Evolutionary conservation across 352 stramenopile genomes (phyloP), one percentile per base, ranked within the genome.

Genomic region (Pythium angustatum): DNA sequence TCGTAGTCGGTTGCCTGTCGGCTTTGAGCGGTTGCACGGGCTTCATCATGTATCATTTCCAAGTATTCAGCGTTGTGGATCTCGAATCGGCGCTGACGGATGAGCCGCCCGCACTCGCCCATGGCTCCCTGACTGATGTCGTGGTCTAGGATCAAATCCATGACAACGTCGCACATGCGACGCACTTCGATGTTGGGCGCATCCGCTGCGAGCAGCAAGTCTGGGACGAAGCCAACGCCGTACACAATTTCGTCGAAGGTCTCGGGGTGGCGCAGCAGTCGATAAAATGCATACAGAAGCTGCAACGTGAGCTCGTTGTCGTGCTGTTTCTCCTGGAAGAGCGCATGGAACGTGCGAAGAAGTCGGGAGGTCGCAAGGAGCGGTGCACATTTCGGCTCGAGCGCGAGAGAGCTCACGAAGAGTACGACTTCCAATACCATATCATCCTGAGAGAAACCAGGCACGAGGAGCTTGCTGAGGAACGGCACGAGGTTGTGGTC

Each of bases 381-480:
- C 22, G 77, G 81, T 27, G 87, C 87, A 55, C 85, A 93, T 53
- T 91, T 91, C n/a, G 85, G 73, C 40, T 98, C 90, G 21, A 96
- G 68, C 17, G 87, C 81, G 7, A 97, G 68, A 5, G 83, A 69
- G 26, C 86, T 78, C 14, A 96, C 77, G 30, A 97, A 90, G 50
- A 97, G 79, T 17, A 98, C 87, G 28, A 96, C 87, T 72, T 97
- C 88, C 41, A 98, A 76, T 47, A 97, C 73, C 65, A 98, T 86
- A 66, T 98, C 90, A 48, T 98, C 87, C 73, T 96, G 88, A 3
- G 89, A 93, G 75, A 98, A 98, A 19, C 90, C 93, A 0, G 81
- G 93, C 21, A 97, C 91, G 21, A 98, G 88, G n/a, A 96, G 66
- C 67, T 97, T 98, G 66, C 76, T 92, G 27, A 98, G 67, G 58